Percentiles rank a stretch among this genome's conserved stretches.
phyloP scores from a whole-genome alignment of 495 filamentous ascomycete species.

The Penicillium lividum region DNA sequence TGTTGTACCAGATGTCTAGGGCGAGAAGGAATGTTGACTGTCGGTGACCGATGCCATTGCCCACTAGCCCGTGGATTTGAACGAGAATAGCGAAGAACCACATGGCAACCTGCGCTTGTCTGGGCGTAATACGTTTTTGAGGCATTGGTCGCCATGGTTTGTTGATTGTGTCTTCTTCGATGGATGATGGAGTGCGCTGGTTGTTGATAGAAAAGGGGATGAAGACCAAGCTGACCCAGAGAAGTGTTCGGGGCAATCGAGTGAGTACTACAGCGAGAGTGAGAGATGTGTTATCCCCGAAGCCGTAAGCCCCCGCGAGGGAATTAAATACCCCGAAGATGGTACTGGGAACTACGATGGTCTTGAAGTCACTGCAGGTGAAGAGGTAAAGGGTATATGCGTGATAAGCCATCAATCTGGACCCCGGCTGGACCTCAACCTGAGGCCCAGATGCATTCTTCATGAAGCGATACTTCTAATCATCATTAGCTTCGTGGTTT shows the following conservation, averaged over 20 bases:
- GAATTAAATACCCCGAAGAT: constrained; percentile 37
- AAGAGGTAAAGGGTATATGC: constrained; percentile 34
- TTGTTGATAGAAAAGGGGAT: constrained; percentile 19
- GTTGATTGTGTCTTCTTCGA: constrained; percentile 39
- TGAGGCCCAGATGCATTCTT: too few relatives aligned
- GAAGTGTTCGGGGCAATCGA: not conserved
- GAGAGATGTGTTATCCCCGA: not conserved
- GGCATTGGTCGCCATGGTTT: constrained; percentile 62
- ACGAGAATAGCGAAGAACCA: constrained; percentile 29
- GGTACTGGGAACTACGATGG: constrained; percentile 38
- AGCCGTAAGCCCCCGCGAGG: constrained; percentile 16
- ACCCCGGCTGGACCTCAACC: too few relatives aligned
- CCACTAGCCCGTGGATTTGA: constrained; percentile 15
- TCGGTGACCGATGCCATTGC: constrained; percentile 14
- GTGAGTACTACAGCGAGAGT: not conserved
- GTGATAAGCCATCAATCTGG: not conserved
- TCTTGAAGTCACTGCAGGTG: constrained; percentile 42
- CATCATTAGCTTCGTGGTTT: too few relatives aligned
- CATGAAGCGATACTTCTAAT: too few relatives aligned
- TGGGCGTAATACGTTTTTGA: constrained; percentile 33
- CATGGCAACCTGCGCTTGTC: constrained; percentile 38
- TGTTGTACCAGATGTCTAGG: constrained; percentile 54
- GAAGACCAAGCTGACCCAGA: constrained; percentile 17
- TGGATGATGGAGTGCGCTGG: constrained; percentile 16
- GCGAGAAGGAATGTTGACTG: constrained; percentile 37